These are phyloP conservation scores for Gnetum montanum DNA, from an alignment of 75 land plant species.

Conservation along the genomic window DNA sequence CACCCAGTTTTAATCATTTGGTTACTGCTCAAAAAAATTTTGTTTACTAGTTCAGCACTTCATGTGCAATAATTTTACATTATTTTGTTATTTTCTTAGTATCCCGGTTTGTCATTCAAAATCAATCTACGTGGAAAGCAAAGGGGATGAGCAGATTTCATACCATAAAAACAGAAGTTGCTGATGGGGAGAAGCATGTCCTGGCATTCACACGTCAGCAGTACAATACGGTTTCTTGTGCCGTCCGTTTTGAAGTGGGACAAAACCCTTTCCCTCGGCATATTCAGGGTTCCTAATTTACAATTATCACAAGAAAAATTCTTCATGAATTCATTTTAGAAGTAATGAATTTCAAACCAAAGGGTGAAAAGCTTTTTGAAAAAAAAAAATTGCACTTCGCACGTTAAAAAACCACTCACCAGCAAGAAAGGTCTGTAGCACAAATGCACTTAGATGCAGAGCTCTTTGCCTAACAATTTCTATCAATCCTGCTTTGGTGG, in stretches of 20 bases:
- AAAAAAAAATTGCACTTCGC: not conserved
- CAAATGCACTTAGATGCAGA: not conserved
- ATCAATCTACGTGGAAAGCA: too few species aligned
- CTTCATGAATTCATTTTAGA: too few species aligned
- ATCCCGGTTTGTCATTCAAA: too few species aligned
- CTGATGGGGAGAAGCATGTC: conserved; percentile 79
- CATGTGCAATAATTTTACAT: not conserved
- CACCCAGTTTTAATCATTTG: too few species aligned
- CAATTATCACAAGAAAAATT: conserved; percentile 3
- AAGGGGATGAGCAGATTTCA: too few species aligned
- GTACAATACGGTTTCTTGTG: conserved; percentile 39
- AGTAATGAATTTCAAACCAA: too few species aligned
- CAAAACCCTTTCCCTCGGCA: conserved; percentile 58
- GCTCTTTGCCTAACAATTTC: not conserved
- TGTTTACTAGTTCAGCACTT: too few species aligned
- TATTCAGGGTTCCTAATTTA: conserved; percentile 73
- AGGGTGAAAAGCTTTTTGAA: too few species aligned
- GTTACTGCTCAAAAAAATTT: too few species aligned
- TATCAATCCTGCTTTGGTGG: too few species aligned
- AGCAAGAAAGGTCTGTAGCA: conserved; percentile 9
- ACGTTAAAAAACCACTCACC: not conserved
- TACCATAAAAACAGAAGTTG: conserved; percentile 64
- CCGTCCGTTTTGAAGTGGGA: conserved; percentile 70
- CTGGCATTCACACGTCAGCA: conserved; percentile 55
- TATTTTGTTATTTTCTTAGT: too few species aligned